Percentiles rank a stretch among this genome's conserved stretches.
Evolutionary conservation across 305 asterid genomes (phyloP).

Genomic region (Fraxinus albicans): DNA sequence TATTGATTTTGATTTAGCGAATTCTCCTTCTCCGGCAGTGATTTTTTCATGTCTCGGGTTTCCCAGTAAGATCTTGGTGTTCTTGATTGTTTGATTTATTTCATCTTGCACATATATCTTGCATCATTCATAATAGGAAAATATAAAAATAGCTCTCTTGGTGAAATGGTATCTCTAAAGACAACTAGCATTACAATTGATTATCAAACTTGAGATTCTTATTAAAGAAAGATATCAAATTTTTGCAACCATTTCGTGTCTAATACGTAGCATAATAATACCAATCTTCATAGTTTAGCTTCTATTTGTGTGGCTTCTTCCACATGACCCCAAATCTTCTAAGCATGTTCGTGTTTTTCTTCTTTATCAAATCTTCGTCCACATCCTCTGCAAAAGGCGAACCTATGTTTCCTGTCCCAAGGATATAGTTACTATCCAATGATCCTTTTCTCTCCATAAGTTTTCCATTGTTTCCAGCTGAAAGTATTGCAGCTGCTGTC

Average conservation of each 20-base stretch:
- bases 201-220: not conserved
- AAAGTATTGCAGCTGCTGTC: slow-evolving; percentile 62
- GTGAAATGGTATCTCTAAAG: not conserved
- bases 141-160: not conserved
- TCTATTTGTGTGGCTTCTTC: slow-evolving; percentile 62
- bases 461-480: slow-evolving; percentile 49
- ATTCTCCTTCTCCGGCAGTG: not conserved
- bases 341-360: slow-evolving; percentile 56
- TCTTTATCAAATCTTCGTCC: slow-evolving; percentile 57
- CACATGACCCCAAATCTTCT: slow-evolving; percentile 60
- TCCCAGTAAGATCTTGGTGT: not conserved
- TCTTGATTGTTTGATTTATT: no score
- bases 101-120: not conserved
- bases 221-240: not conserved
- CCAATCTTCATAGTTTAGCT: not conserved
- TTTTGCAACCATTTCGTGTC: not conserved
- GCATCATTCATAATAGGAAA: not conserved
- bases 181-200: not conserved
- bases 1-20: not conserved
- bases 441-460: slow-evolving; percentile 52
- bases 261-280: not conserved
- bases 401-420: slow-evolving; percentile 31
- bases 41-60: not conserved
- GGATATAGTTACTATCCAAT: slow-evolving; percentile 48
- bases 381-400: slow-evolving; percentile 43